These are phyloP conservation scores for Populus simonii DNA, from an alignment of 345 rosid species.

Conservation along the genomic window DNA sequence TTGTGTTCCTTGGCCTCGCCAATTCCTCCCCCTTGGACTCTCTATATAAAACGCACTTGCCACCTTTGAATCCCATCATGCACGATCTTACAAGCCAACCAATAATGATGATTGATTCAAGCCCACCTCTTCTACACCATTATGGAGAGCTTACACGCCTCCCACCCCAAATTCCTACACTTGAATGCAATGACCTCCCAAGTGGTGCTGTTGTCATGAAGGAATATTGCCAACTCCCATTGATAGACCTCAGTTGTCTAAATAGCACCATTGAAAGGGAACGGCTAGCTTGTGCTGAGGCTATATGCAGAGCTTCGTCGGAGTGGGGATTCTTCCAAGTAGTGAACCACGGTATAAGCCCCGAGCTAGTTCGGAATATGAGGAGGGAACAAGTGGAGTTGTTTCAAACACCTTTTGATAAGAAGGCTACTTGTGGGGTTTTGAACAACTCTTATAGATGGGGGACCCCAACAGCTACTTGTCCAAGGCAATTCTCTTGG, in stretches of 20 bases:
- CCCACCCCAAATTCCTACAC: neutral
- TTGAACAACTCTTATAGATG: slow-evolving; percentile 59
- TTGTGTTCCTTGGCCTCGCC: slow-evolving; percentile 14
- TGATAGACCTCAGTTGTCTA: slow-evolving; percentile 46
- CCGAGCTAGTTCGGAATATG: slow-evolving; percentile 41
- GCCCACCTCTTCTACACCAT: slow-evolving; percentile 41
- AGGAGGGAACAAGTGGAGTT: slow-evolving; percentile 45
- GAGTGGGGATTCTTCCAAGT: slow-evolving; percentile 80
- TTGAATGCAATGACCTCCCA: neutral
- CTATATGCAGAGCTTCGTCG: slow-evolving; percentile 47
- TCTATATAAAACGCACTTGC: neutral
- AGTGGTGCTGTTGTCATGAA: neutral
- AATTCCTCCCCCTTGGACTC: slow-evolving; percentile 4
- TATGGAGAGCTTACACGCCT: slow-evolving; percentile 23
- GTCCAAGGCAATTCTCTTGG: slow-evolving; percentile 56
- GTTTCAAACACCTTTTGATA: slow-evolving; percentile 45
- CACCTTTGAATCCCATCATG: neutral
- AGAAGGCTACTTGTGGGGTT: slow-evolving; percentile 39
- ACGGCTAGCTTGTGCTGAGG: slow-evolving; percentile 27
- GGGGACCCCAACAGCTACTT: slow-evolving; percentile 53
- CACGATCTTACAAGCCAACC: neutral
- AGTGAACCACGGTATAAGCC: slow-evolving; percentile 55
- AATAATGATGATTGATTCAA: slow-evolving; percentile 17
- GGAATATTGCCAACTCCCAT: slow-evolving; percentile 50
- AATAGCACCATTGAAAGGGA: slow-evolving; percentile 23